Evolutionary conservation across 2,329 filamentous ascomycete genomes (phyloP).

Genomic region (Stagonosporopsis rhizophila): DNA sequence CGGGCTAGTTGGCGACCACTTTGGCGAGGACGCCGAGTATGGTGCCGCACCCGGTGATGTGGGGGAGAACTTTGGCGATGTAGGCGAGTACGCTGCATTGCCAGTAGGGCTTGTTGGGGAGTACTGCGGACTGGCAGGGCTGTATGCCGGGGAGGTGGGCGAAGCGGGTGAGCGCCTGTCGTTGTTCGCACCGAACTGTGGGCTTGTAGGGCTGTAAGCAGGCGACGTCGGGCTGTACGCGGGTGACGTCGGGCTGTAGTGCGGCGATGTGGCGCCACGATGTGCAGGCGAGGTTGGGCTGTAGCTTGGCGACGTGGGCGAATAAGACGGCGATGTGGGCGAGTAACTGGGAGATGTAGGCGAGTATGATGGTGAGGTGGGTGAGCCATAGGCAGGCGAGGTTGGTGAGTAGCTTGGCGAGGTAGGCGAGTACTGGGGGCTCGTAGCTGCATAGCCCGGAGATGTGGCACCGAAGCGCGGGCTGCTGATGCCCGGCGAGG

Average conservation of each 20-base stretch:
- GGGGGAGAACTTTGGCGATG: conserved; percentile 52
- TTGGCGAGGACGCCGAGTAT: conserved; percentile 39
- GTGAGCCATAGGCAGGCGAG: conserved; percentile 55
- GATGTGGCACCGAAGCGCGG: conserved; percentile 61
- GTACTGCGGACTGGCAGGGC: conserved; percentile 69
- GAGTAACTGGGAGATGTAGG: conserved; percentile 63
- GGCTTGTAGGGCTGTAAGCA: conserved; percentile 63
- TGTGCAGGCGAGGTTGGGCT: conserved; percentile 61
- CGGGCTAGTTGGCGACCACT: conserved; percentile 55
- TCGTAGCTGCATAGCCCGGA: conserved; percentile 59
- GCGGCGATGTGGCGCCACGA: conserved; percentile 47
- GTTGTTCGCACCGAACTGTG: conserved; percentile 47
- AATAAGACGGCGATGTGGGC: conserved; percentile 64
- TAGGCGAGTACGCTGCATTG: conserved; percentile 57
- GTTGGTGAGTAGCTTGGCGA: conserved; percentile 68
- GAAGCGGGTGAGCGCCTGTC: conserved; percentile 57
- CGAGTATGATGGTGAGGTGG: conserved; percentile 54
- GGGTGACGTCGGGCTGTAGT: conserved; percentile 55
- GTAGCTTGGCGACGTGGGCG: conserved; percentile 61
- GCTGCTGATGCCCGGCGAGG: conserved; percentile 69
- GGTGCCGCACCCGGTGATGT: conserved; percentile 40
- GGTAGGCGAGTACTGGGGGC: conserved; percentile 59
- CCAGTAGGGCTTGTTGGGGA: conserved; percentile 63
- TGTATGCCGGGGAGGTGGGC: conserved; percentile 74
- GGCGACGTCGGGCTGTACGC: conserved; percentile 63